phyloP scores from a whole-genome alignment of 306 rosid species.

The Acacia crassicarpa region DNA sequence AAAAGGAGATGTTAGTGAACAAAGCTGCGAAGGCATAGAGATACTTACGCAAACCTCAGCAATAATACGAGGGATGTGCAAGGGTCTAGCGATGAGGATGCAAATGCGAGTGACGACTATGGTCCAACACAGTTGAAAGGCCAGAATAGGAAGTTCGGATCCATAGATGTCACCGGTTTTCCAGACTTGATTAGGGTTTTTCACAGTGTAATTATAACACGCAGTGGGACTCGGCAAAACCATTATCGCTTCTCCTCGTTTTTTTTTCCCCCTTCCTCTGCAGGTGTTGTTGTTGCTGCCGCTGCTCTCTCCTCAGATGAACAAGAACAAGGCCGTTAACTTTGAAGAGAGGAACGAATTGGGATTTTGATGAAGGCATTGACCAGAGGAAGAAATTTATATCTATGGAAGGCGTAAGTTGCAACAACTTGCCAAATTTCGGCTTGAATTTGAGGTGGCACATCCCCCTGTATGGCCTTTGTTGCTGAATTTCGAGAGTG shows the following conservation, averaged over 20 bases:
- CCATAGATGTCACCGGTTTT: not conserved
- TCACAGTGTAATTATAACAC: constrained; percentile 7
- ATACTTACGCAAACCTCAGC: constrained; percentile 33
- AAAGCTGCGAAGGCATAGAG: not conserved
- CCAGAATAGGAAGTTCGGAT: constrained; percentile 21
- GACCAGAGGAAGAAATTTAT: not conserved
- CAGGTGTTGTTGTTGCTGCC: not conserved
- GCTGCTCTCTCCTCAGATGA: not conserved
- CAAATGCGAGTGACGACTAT: not conserved
- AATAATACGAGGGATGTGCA: constrained; percentile 41
- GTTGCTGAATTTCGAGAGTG: not conserved
- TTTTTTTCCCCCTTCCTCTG: not conserved
- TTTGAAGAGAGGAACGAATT: not conserved
- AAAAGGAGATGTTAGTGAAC: not conserved
- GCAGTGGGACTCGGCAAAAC: not conserved
- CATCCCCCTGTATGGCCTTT: not conserved
- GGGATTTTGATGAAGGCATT: not conserved
- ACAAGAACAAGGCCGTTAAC: not conserved
- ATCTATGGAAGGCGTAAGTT: not conserved
- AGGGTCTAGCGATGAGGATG: constrained; percentile 17
- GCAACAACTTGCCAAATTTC: not conserved
- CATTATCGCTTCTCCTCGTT: not conserved
- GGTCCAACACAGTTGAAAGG: not conserved
- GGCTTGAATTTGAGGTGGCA: not conserved
- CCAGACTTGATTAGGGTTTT: constrained; percentile 30